These are phyloP conservation scores for Candida adriatica DNA, from an alignment of 805 yeast species.

Conservation along the genomic window DNA sequence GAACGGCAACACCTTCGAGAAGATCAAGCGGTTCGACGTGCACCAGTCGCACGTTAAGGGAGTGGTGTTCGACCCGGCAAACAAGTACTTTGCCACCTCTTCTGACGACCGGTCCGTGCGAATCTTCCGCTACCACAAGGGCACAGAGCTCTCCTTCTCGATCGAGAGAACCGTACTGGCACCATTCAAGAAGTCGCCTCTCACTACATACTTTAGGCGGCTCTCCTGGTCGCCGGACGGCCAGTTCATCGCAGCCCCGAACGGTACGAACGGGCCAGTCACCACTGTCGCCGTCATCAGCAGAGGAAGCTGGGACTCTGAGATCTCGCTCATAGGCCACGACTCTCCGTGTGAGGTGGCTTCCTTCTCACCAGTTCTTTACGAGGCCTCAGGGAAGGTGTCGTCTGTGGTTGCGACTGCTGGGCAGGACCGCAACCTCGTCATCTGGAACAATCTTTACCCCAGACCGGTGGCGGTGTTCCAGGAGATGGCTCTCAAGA, in stretches of 20 bases:
- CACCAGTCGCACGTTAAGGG: conserved; percentile 97
- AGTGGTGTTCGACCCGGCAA: conserved; percentile 95
- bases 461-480: conserved; percentile 78
- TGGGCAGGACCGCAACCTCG: conserved; percentile 87
- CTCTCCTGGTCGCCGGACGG: conserved; percentile 92
- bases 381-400: conserved; percentile 30
- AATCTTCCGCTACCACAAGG: conserved; percentile 76
- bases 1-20: conserved; percentile 89
- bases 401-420: conserved; percentile 87
- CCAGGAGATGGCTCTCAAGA: conserved; percentile 62
- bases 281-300: conserved; percentile 66
- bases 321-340: conserved; percentile 71
- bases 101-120: conserved; percentile 92
- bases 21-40: conserved; percentile 80
- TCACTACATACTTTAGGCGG: conserved; percentile 84
- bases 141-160: conserved; percentile 73
- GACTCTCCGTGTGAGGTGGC: conserved; percentile 83
- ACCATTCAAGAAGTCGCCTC: conserved; percentile 85
- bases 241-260: conserved; percentile 78
- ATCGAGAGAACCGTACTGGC: conserved; percentile 77
- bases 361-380: conserved; percentile 64
- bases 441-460: conserved; percentile 77
- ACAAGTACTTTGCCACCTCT: conserved; percentile 93
- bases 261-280: conserved; percentile 79
- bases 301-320: conserved; percentile 76